Evolutionary conservation across 2,329 filamentous ascomycete genomes (phyloP).

Genomic region (Phialophora expanda): DNA sequence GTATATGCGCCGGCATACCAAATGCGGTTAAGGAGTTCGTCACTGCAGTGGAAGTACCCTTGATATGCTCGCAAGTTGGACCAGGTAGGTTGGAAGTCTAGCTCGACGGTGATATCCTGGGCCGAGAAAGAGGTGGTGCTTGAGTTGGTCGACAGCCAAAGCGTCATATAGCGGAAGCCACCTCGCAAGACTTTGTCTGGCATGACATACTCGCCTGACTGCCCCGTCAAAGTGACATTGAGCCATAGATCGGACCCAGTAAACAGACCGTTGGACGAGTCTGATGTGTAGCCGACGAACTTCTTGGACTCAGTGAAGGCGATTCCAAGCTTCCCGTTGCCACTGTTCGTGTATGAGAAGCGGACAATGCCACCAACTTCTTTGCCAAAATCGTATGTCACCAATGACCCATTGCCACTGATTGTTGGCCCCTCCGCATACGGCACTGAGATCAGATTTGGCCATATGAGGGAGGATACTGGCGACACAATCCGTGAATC

Average conservation of each 20-base stretch:
- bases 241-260: constrained; percentile 52
- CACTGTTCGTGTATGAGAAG: constrained; percentile 55
- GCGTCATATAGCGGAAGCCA: constrained; percentile 53
- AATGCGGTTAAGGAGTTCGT: constrained; percentile 60
- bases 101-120: constrained; percentile 50
- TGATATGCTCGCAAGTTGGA: constrained; percentile 59
- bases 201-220: constrained; percentile 47
- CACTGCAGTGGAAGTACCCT: constrained; percentile 60
- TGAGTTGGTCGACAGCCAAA: constrained; percentile 46
- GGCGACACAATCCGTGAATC: constrained; percentile 57
- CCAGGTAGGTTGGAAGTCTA: constrained; percentile 59
- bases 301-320: constrained; percentile 57
- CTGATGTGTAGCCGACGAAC: constrained; percentile 55
- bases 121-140: constrained; percentile 46
- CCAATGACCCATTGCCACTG: constrained; percentile 56
- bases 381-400: constrained; percentile 64
- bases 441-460: constrained; percentile 43
- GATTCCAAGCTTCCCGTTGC: constrained; percentile 50
- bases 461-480: constrained; percentile 49
- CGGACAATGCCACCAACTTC: constrained; percentile 64
- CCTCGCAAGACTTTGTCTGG: constrained; percentile 49
- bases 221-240: constrained; percentile 46
- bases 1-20: constrained; percentile 64
- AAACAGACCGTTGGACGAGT: constrained; percentile 55
- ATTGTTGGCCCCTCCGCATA: constrained; percentile 45